phyloP scores from a whole-genome alignment of 768 basidiomycete species.

The Mycena sanguinolenta region DNA sequence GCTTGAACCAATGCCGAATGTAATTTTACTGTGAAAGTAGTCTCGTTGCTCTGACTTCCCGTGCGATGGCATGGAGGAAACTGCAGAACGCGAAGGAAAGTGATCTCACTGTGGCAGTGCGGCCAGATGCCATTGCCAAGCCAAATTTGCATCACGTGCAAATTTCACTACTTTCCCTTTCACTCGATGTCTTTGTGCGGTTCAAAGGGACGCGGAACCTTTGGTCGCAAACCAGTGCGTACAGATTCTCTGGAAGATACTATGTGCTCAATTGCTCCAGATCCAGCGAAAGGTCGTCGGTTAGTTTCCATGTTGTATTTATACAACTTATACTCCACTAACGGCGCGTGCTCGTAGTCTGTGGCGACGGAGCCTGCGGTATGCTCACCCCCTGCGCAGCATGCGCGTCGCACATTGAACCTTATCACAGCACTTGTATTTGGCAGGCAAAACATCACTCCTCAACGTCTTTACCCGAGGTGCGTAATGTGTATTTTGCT shows the following conservation, averaged over 20 bases:
- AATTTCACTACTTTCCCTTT: not conserved
- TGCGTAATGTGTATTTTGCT: constrained; percentile 2
- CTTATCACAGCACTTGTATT: constrained; percentile 34
- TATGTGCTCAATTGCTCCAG: constrained; percentile 9
- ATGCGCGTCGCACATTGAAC: constrained; percentile 40
- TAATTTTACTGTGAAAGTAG: not conserved
- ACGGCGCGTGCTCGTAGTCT: constrained; percentile 79
- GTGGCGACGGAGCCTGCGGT: constrained; percentile 97
- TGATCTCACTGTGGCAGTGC: too few relatives aligned
- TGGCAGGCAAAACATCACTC: constrained; percentile 82
- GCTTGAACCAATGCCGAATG: not conserved
- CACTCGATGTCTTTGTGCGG: constrained; percentile 69
- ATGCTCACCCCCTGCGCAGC: constrained; percentile 42
- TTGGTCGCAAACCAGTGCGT: constrained; percentile 70
- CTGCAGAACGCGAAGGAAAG: too few relatives aligned
- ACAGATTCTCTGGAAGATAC: not conserved
- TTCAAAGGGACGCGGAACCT: constrained; percentile 63
- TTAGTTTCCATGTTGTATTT: not conserved
- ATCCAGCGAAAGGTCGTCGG: constrained; percentile 38
- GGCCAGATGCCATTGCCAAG: too few relatives aligned
- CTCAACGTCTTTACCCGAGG: constrained; percentile 89
- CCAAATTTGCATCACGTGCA: constrained; percentile 5
- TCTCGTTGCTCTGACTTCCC: too few relatives aligned
- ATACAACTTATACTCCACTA: constrained; percentile 30
- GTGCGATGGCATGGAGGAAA: too few relatives aligned